phyloP scores from a whole-genome alignment of 2,329 filamentous ascomycete species.

The Dothideomycetes sp. region DNA sequence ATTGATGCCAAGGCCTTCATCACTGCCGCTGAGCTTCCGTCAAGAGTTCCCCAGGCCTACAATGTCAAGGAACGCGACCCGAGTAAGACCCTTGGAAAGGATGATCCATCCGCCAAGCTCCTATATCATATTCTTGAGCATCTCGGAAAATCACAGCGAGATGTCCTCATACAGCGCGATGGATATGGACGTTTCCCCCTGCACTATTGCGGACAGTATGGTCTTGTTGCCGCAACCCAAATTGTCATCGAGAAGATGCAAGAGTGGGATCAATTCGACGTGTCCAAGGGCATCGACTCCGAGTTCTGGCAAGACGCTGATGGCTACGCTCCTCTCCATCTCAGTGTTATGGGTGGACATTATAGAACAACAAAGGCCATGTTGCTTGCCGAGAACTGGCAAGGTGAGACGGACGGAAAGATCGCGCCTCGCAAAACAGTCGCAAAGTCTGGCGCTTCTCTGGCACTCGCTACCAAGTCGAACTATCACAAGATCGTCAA shows the following conservation, averaged over 20 bases:
- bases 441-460: conserved; percentile 74
- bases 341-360: conserved; percentile 86
- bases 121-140: conserved; percentile 53
- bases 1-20: conserved; percentile 59
- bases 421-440: conserved; percentile 56
- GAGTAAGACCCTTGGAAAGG: conserved; percentile 47
- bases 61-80: conserved; percentile 55
- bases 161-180: conserved; percentile 59
- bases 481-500: conserved; percentile 78
- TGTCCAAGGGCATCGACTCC: conserved; percentile 76
- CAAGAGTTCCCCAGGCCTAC: conserved; percentile 48
- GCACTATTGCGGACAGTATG: conserved; percentile 91
- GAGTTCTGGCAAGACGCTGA: conserved; percentile 85
- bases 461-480: conserved; percentile 78
- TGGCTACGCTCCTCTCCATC: conserved; percentile 80
- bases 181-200: conserved; percentile 73
- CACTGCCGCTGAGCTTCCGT: conserved; percentile 63
- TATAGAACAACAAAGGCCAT: conserved; percentile 73
- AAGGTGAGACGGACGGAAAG: conserved; percentile 46
- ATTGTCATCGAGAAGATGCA: conserved; percentile 82
- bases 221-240: conserved; percentile 82
- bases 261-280: conserved; percentile 76
- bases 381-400: conserved; percentile 69
- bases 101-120: conserved; percentile 67
- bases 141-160: conserved; percentile 56